Conservation (phyloP, 1,284 basidiomycete species). For the Heterobasidion occidentale region DNA sequence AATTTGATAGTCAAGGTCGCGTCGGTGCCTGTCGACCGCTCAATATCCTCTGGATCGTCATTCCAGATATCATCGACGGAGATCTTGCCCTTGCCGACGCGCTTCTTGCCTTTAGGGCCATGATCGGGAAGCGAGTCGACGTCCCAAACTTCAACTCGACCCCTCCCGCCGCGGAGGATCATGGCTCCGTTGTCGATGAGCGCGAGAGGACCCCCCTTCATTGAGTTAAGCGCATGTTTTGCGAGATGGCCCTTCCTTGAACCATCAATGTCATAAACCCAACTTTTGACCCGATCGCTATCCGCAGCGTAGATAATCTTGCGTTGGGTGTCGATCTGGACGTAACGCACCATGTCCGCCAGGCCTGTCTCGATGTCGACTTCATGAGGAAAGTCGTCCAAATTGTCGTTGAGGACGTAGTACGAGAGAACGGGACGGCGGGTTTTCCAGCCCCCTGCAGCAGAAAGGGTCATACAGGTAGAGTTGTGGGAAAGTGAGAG, state of each 20-base stretch:
- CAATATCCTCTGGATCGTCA: background rate
- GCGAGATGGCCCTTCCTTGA: background rate
- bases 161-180: background rate
- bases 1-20: no score
- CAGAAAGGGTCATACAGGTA: background rate
- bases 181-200: background rate
- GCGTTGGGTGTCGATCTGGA: background rate
- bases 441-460: background rate
- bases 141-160: background rate
- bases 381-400: background rate
- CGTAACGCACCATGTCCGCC: background rate
- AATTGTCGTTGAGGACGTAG: background rate
- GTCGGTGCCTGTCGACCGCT: background rate
- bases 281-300: background rate
- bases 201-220: background rate
- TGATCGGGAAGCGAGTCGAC: background rate
- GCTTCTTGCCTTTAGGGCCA: background rate
- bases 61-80: background rate
- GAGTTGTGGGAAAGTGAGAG: background rate
- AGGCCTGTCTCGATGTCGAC: background rate
- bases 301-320: background rate
- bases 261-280: background rate
- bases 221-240: background rate
- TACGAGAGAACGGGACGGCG: background rate
- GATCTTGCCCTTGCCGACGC: background rate